Evolutionary conservation across 345 rosid species (phyloP), one percentile per base, ranked within the genome.

Genomic region (Abelmoschus esculentus): DNA sequence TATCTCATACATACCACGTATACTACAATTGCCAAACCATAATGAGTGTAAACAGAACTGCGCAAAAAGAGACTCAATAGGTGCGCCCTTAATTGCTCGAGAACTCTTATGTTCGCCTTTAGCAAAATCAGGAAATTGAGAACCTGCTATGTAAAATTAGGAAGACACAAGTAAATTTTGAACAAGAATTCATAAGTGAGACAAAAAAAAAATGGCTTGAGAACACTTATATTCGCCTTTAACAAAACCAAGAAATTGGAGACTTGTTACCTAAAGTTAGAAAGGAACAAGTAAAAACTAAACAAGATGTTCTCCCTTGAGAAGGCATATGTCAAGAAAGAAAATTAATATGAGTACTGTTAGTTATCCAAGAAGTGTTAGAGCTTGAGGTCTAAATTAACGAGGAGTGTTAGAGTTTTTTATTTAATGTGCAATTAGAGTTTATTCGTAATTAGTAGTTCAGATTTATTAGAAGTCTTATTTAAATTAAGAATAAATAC

Each of bases 11-110:
- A 42, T 85, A 93, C 99, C 99, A 32, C 96, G 90, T 67, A 95
- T 87, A 71, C 82, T 91, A 82, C 97, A 91, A 87, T 82, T 91
- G 65, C 93, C 99, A 73, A 90, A 79, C 99, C 99, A 95, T 54
- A 91, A 76, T 55, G 87, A 85, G 73, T 87, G 93, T 54, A 95
- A 81, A 72, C 93, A 95, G 74, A 91, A 90, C 81, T 85, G 90
- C 5, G 93, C 86, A 77, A 91, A 95, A 66, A 95, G 96, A 77
- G 86, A 90, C 72, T 76, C 86, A 50, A 86, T 73, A 5, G 90
- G 90, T 67, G 97, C 96, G 61, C 93, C 99, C 80, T 95, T 95
- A 65, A 91, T 84, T 76, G 77, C 82, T 76, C 90, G 93, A 71
- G 97, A 91, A 66, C 73, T 79, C 81, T 80, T 90, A 73, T 86